Conservation (phyloP, 306 rosid species). For the Elaeagnus macrophylla region DNA sequence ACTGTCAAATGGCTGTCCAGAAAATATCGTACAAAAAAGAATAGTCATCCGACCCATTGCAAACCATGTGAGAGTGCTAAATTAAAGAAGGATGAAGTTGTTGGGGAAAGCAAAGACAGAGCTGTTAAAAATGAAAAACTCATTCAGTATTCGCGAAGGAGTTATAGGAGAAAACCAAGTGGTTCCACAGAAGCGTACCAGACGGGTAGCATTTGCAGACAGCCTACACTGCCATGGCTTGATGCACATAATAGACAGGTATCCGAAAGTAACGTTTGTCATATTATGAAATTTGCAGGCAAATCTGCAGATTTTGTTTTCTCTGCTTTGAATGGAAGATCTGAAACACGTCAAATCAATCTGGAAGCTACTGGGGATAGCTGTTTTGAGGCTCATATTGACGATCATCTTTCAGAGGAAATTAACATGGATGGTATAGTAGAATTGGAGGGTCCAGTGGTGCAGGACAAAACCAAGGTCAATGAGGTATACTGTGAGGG, state of each 20-base stretch:
- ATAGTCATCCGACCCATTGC: constrained; percentile 18
- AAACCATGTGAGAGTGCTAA: constrained; percentile 32
- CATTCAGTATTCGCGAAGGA: constrained; percentile 80
- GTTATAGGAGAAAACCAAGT: constrained; percentile 43
- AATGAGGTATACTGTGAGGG: constrained; percentile 23
- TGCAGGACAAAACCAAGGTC: constrained; percentile 21
- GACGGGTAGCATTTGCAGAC: constrained; percentile 15
- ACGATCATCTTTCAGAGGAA: constrained; percentile 24
- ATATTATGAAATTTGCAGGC: constrained; percentile 30
- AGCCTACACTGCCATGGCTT: constrained; percentile 21
- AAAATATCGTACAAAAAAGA: constrained; percentile 70
- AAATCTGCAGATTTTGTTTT: constrained; percentile 19
- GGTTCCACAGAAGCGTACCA: constrained; percentile 18
- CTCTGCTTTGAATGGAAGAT: constrained; percentile 25
- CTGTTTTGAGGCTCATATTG: constrained; percentile 24
- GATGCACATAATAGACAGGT: constrained; percentile 20
- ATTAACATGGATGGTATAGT: constrained; percentile 16
- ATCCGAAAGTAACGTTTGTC: constrained; percentile 17
- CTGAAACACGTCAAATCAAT: constrained; percentile 29
- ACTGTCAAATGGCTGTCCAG: constrained; percentile 57
- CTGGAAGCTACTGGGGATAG: constrained; percentile 27
- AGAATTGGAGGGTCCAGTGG: constrained; percentile 15
- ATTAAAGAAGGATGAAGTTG: constrained; percentile 37
- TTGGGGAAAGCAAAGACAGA: constrained; percentile 21
- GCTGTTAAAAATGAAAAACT: constrained; percentile 35